Evolutionary conservation across 495 filamentous ascomycete species (phyloP), one percentile per base, ranked within the genome.

Genomic region (Ramalina intermedia): DNA sequence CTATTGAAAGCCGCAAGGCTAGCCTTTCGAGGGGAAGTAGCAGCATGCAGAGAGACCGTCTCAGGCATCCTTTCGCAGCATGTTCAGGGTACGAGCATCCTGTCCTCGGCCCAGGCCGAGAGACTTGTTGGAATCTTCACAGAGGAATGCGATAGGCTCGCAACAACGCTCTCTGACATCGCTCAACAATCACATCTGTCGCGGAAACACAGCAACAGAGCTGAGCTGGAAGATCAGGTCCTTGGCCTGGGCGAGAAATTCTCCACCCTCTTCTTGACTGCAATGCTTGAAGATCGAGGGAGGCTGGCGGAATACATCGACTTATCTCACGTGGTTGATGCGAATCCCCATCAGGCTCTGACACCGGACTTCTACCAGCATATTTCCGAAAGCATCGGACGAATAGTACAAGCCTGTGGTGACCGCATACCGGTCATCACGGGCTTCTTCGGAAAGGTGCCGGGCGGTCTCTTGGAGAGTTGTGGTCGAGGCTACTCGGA

Each of bases 221-320:
- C 95, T 55, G 74, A 83, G 51, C 84, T 80, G 21, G 85, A 90
- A 61, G 90, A 99, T 61, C 81, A 85, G 51, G 84, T 99, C 16
- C 78, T 96, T 37, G 87, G 86, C 59, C 83, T 87, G 41, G 91
- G 91, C 17, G 91, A 99, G 69, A 96, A 95, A 64, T 68, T 99
- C 26, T 86, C 84, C 62, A 94, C 87, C 64, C 72, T 79, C 21
- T 86, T 91, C 57, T 83, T 99, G 79, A 76, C 88, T 9, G 79
- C 82, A 12, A 58, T 94, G 42, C 66, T 96, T 39, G 75, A 82
- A 61, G 86, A 94, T 52, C 71, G 72, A 27, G 80, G 84, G 33
- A 76, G 91, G 2, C 75, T 83, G 40, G 84, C 91, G 17, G 80
- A 88, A 60, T 96, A 85, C 61, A 79, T 96, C 39, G 88, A 95